Evolutionary conservation across 129 eudicot species (phyloP).

Genomic region (Calendula officinalis): DNA sequence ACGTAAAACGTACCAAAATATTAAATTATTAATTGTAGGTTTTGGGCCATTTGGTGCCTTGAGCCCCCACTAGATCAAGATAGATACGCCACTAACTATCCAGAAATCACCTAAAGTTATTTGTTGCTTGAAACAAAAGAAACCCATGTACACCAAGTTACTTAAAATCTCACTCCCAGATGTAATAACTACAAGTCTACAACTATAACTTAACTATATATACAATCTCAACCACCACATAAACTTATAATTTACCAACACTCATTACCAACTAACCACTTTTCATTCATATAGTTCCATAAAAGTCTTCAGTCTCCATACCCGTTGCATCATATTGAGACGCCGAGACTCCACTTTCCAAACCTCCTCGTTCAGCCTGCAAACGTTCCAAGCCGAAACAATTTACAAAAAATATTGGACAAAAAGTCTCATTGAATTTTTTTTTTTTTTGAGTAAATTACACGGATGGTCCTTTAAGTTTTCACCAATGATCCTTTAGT

Average conservation of each 20-base stretch:
- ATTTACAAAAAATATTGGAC: not conserved
- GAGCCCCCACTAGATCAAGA: too few relatives aligned
- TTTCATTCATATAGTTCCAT: conserved; percentile 11
- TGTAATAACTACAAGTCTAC: conserved; percentile 5
- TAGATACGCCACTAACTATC: too few relatives aligned
- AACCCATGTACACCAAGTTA: not conserved
- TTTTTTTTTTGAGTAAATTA: too few relatives aligned
- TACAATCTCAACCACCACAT: not conserved
- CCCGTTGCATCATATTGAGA: conserved; percentile 18
- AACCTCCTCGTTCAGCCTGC: conserved; percentile 63
- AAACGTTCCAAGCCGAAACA: not conserved
- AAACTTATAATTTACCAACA: not conserved
- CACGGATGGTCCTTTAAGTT: too few relatives aligned
- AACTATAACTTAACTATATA: conserved; percentile 2
- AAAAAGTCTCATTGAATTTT: too few relatives aligned
- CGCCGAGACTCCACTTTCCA: conserved; percentile 33
- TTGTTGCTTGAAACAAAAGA: too few relatives aligned
- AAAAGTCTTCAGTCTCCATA: conserved; percentile 44
- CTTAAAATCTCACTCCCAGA: conserved; percentile 10
- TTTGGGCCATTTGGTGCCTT: too few relatives aligned
- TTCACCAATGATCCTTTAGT: too few relatives aligned
- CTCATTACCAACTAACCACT: not conserved
- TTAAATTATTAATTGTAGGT: too few relatives aligned
- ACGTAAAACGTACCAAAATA: too few relatives aligned
- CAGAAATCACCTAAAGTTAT: too few relatives aligned